Evolutionary conservation across 805 yeast genomes (phyloP), one percentile per base, ranked within the genome.

Genomic region (Tetrapisispora namnaoensis): DNA sequence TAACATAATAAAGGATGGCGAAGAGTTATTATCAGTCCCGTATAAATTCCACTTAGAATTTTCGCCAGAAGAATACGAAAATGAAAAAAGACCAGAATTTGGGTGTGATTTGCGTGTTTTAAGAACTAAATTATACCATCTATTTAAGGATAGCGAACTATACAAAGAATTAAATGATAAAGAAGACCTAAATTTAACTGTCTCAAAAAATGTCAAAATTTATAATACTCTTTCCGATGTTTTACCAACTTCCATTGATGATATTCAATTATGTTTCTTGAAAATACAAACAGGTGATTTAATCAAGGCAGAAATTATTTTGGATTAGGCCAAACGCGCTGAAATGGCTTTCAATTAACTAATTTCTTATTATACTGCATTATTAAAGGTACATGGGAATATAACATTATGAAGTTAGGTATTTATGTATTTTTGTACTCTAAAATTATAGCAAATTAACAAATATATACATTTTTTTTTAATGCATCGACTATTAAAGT

Each of bases 41-140:
- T 53, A 83, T 32, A 70, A 69, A 24, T 86, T 81, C 60, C 85
- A 84, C 62, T 73, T 84, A 55, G 95, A 86, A 60, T 86, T 86
- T 64, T 78, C 86, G 30, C 93, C 95, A 0, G 90, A 83, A 55
- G 95, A 86, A 57, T 86, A 79, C 60, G 79, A 78, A 51, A 62
- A 62, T 34, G 68, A 66, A 55, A 76, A 76, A 52, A 77, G 85
- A 49, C 83, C 81, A 5, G 90, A 79, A 51, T 74, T 72, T 45
- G 95, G 95, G 1, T 79, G 90, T 10, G 77, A 82, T 18, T 71
- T 90, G 34, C 74, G 70, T 17, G 79, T 82, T 53, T 70, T 88
- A 48, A 74, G 88, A 52, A 55, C 63, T 1, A 83, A 80, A 59
- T 66, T 82, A 2, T 73, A 80, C 35, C 67, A 72, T 38, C 70